Base-by-base conservation (phyloP, 208 protist genomes). In the Phytomonas francai region DNA sequence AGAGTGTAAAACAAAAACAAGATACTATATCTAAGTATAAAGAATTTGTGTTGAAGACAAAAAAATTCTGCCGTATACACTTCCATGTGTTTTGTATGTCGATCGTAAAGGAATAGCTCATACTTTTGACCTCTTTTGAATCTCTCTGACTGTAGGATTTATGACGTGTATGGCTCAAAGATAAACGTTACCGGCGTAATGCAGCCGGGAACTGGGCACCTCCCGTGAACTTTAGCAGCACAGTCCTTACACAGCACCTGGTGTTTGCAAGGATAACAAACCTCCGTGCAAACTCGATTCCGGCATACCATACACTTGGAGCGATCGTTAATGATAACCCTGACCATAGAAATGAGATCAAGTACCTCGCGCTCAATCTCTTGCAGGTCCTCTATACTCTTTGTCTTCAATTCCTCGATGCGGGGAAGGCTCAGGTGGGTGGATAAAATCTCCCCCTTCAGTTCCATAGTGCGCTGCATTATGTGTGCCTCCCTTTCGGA, bases 221-320 rank as follows among this genome's bases (percentile, higher is more conserved):
- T 68, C 3, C 74, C 78, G 59, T 59, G n/a, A 51, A 91, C 85
- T n/a, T 81, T 56, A 33, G 77, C 76, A 19, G 84, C 82, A 63
- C 90, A 95, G 68, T 82, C 82, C 67, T 91, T 91, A 75, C 90
- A 95, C 12, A 95, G 68, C 14, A 95, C 90, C 63, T 95, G 87
- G 45, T 95, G 90, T 60, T 93, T 93, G 76, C 90, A 95, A 30
- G 91, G 91, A 67, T 93, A 96, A 70, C 87, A 94, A n/a, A 96
- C 90, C 54, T 84, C 87, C 19, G 91, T 94, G 71, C 82, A 89
- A 3, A 87, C 60, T 33, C 79, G 72, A 59, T 83, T 83, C 58
- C 73, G 74, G 64, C 91, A 96, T 25, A 93, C 33, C 78, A 91
- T 85, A 68, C 91, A 96, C 72, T 93, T 93, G 29, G 80, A 87